A percentile compares a stretch with the other conserved stretches of the same genome.
These are phyloP conservation scores for Gautieria morchelliformis DNA, from an alignment of 768 basidiomycete species.

Conservation along the genomic window DNA sequence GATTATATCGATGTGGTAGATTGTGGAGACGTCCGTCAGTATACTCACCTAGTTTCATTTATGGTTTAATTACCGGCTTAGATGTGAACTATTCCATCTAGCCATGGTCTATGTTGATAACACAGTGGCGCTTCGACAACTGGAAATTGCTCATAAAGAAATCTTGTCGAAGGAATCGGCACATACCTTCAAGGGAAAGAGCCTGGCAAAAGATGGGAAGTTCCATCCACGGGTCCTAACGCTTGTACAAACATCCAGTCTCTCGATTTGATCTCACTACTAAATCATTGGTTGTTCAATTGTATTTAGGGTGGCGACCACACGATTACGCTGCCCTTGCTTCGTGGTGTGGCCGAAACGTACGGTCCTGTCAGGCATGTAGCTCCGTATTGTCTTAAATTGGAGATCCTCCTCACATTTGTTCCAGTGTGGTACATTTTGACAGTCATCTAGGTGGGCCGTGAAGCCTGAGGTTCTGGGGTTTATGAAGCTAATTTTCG, in stretches of 20 bases:
- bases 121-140: conserved; percentile 23
- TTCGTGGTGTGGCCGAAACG: conserved; percentile 20
- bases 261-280: conserved; percentile 9
- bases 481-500: too few relatives aligned
- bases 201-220: conserved; percentile 24
- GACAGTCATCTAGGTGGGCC: conserved; percentile 20
- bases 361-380: conserved; percentile 24
- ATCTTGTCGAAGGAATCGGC: conserved; percentile 9
- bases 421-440: conserved; percentile 23
- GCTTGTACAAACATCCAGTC: conserved; percentile 23
- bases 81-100: neutral
- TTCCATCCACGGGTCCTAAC: conserved; percentile 26
- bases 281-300: neutral
- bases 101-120: conserved; percentile 15
- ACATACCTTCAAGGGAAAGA: conserved; percentile 6
- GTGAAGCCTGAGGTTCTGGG: neutral
- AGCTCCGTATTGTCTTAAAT: neutral
- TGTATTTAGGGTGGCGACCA: neutral
- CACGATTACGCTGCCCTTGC: conserved; percentile 15
- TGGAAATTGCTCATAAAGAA: conserved; percentile 22
- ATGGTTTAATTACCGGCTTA: too few relatives aligned
- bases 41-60: too few relatives aligned
- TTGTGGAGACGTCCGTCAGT: conserved; percentile 22
- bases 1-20: conserved; percentile 20
- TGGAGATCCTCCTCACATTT: neutral